These are phyloP conservation scores for Skeletonema menzelii DNA, from an alignment of 108 stramenopile genomes.

Conservation along the genomic window DNA sequence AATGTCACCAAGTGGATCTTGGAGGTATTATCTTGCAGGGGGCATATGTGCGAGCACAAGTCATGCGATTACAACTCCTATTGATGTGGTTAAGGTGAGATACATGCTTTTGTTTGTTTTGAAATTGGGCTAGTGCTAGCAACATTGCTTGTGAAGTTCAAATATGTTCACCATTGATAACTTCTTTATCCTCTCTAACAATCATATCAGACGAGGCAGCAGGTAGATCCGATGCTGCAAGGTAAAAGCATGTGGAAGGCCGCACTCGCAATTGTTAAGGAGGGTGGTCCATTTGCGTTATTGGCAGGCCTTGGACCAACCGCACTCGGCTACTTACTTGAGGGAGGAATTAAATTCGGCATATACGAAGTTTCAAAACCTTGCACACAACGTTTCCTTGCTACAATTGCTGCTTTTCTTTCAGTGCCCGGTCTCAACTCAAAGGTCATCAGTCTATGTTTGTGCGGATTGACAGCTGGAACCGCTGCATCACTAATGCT, in stretches of 20 bases:
- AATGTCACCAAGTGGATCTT: slow-evolving; percentile 19
- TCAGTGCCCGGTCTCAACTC: slow-evolving; percentile 50
- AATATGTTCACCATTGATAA: neutral
- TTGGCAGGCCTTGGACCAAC: slow-evolving; percentile 81
- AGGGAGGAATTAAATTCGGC: slow-evolving; percentile 87
- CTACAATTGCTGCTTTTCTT: slow-evolving; percentile 21
- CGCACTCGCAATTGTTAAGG: slow-evolving; percentile 51
- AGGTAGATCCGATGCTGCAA: slow-evolving; percentile 57
- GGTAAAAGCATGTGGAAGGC: slow-evolving; percentile 49
- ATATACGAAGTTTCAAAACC: slow-evolving; percentile 88
- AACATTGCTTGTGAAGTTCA: neutral
- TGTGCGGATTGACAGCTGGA: slow-evolving; percentile 68
- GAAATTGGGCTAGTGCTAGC: neutral
- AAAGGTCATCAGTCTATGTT: slow-evolving; percentile 45
- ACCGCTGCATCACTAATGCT: slow-evolving; percentile 79
- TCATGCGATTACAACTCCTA: slow-evolving; percentile 73
- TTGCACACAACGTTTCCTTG: slow-evolving; percentile 29
- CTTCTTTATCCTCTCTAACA: neutral
- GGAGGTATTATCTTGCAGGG: slow-evolving; percentile 77
- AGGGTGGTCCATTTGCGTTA: slow-evolving; percentile 57
- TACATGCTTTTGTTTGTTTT: neutral
- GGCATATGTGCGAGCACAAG: slow-evolving; percentile 77
- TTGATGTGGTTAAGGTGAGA: slow-evolving; percentile 85
- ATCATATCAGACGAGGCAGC: slow-evolving; percentile 61
- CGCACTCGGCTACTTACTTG: slow-evolving; percentile 73